phyloP scores from a whole-genome alignment of 768 basidiomycete genomes.

The Candolleomyces aberdarensis region DNA sequence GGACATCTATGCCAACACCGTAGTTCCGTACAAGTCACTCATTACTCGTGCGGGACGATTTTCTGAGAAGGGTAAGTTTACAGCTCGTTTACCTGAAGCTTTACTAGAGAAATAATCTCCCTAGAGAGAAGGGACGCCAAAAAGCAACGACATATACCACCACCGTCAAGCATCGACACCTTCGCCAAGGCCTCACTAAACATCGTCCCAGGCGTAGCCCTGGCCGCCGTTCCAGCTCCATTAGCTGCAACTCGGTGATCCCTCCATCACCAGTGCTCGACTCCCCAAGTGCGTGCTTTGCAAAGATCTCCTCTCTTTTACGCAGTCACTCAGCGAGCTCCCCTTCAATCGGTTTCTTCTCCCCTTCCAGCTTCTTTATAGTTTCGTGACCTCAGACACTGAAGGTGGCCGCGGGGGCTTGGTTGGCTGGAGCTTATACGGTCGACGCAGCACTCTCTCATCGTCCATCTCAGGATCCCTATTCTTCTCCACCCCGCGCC shows the following conservation, averaged over 20 bases:
- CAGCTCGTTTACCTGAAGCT: too few relatives aligned
- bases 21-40: too few relatives aligned
- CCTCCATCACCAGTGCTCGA: background rate
- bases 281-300: background rate
- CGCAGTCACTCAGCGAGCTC: background rate
- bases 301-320: background rate
- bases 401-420: too few relatives aligned
- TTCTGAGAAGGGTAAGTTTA: too few relatives aligned
- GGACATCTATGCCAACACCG: too few relatives aligned
- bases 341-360: background rate
- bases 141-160: background rate
- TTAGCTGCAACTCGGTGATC: background rate
- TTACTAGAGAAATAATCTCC: background rate
- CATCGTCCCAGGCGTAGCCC: background rate
- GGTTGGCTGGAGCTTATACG: too few relatives aligned
- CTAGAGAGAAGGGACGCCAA: background rate
- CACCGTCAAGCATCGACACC: conserved; percentile 1
- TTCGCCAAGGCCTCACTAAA: background rate
- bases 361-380: background rate
- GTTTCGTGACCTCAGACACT: too few relatives aligned
- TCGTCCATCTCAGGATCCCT: background rate
- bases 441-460: background rate
- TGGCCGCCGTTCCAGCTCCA: background rate
- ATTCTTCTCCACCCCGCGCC: too few relatives aligned
- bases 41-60: too few relatives aligned